Base-by-base conservation (phyloP, 352 stramenopile genomes). In the Hyaloperonospora brassicae region DNA sequence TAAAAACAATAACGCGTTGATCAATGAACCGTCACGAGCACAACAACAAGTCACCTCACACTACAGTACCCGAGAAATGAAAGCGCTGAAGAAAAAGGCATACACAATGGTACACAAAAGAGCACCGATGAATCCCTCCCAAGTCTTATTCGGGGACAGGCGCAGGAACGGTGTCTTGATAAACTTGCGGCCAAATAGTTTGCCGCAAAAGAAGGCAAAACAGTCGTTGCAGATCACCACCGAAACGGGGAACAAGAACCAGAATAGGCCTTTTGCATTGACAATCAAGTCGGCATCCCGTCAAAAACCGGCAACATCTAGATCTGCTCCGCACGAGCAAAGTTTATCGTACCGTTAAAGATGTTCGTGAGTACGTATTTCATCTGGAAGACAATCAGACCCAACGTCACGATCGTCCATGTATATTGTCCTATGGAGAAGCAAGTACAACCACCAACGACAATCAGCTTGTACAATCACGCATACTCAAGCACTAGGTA, bases 81-180 rank as follows among this genome's bases (percentile, higher is more conserved):
- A 95, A 52, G 79, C 74, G 50, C 85, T 95, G 23, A 95, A 79
- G 49, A 97, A 97, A 68, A 95, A 97, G 14, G 75, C 93, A 38
- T 95, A 93, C 31, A 98, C 71, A 39, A 99, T 73, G 21, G 96
- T 99, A 65, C 92, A 98, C 22, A 99, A 56, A 35, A 95, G 93
- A 8, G 93, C 97, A 34, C 96, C 96, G 25, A 98, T 95, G 57
- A 99, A 99, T 2, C 97, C 97, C 63, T 99, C 97, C 96, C 96
- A 98, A 5, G 96, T 99, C 73, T 99, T 99, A 68, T 99, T 99
- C 14, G 97, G 97, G 31, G 88, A 98, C 47, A 99, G 82, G 9
- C 79, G 76, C 54, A 93, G 52, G 60, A 93, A 93, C 41, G 77
- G 74, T 45, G 85, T 73, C 62, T 95, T 95, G 62, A 99, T 96